Percentiles rank a stretch among this genome's conserved stretches.
phyloP scores from a whole-genome alignment of 2,329 filamentous ascomycete genomes.

The Ceratocystis cubensis region DNA sequence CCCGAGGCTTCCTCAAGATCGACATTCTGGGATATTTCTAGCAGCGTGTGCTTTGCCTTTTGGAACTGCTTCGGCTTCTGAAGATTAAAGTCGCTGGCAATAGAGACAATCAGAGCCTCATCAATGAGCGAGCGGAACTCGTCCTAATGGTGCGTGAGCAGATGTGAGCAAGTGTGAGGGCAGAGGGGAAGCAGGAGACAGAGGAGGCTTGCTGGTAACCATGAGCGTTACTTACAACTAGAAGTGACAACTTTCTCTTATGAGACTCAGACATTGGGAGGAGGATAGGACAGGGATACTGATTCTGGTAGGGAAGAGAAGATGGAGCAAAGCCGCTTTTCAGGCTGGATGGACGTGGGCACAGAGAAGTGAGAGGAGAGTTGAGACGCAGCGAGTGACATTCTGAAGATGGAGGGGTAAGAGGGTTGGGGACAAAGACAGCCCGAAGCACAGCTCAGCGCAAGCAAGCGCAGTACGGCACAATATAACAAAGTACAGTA shows the following conservation, averaged over 20 bases:
- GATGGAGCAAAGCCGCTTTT: background rate
- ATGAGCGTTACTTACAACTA: constrained; percentile 7
- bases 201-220: background rate
- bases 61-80: constrained; percentile 38
- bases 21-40: constrained; percentile 53
- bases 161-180: background rate
- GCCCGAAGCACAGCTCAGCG: background rate
- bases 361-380: background rate
- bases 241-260: constrained; percentile 1
- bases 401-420: background rate
- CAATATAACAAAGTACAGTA: background rate
- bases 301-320: background rate
- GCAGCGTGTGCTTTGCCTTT: constrained; percentile 46
- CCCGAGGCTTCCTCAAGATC: constrained; percentile 55
- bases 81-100: constrained; percentile 62
- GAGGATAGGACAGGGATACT: background rate
- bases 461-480: background rate
- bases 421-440: background rate
- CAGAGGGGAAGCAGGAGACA: background rate
- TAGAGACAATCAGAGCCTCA: constrained; percentile 61
- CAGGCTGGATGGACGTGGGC: background rate
- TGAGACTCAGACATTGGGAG: constrained; percentile 13
- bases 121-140: constrained; percentile 66
- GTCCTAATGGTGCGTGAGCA: constrained; percentile 35
- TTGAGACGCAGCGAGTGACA: constrained; percentile 5